Conservation (phyloP, 1,139 yeast genomes). For the Lodderomyces parapsilosis region DNA sequence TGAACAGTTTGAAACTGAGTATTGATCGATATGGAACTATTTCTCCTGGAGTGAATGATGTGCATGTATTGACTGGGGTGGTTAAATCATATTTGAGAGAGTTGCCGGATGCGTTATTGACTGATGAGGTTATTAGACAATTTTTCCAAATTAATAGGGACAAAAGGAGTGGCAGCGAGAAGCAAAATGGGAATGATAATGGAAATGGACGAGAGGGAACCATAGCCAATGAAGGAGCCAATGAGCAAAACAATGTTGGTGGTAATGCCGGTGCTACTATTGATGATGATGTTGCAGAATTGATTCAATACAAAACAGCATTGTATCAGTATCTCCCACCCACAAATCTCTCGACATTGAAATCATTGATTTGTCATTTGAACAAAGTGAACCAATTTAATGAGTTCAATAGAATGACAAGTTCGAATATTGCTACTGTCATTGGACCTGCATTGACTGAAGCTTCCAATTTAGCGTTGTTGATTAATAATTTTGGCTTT, state of each 20-base stretch:
- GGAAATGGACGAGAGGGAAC: not conserved
- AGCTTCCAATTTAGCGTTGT: conserved; percentile 51
- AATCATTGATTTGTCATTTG: conserved; percentile 68
- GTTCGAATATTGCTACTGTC: conserved; percentile 79
- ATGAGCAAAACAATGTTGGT: not conserved
- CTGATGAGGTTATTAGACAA: conserved; percentile 49
- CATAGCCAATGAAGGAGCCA: not conserved
- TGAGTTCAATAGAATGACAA: conserved; percentile 72
- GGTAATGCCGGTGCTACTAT: not conserved
- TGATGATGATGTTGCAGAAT: not conserved
- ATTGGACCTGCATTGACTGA: conserved; percentile 62
- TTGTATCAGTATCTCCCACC: conserved; percentile 39
- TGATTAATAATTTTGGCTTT: conserved; percentile 52
- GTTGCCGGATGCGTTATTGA: conserved; percentile 81
- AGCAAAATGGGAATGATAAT: not conserved
- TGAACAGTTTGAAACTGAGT: conserved; percentile 63
- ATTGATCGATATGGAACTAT: conserved; percentile 70
- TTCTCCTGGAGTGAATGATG: conserved; percentile 66
- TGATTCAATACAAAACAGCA: conserved; percentile 3
- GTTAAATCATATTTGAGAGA: conserved; percentile 85
- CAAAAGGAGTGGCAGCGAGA: conserved; percentile 13
- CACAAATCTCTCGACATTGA: conserved; percentile 66
- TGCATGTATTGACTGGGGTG: conserved; percentile 88
- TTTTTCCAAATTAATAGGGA: conserved; percentile 39
- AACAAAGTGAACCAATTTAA: conserved; percentile 57